Conservation (phyloP, 148 eudicot species). For the Camellia sinensis region DNA sequence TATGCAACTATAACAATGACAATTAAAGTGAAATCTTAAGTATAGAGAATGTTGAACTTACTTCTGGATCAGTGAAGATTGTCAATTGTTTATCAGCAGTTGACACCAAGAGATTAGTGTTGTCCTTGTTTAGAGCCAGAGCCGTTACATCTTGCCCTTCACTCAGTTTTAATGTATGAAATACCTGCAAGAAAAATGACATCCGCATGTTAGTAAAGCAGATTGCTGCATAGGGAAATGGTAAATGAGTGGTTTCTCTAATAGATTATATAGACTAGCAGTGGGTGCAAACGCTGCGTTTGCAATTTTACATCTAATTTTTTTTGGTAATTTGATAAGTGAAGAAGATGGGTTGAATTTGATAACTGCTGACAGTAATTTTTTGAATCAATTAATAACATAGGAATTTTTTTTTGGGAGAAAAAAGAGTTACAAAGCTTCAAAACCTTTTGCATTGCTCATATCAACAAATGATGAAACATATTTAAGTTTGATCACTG, state of each 20-base stretch:
- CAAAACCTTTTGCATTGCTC: no score
- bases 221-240: background rate
- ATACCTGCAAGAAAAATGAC: conserved; percentile 51
- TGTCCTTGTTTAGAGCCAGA: conserved; percentile 76
- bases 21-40: background rate
- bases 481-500: background rate
- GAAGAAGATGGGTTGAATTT: no score
- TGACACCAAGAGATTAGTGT: conserved; percentile 91
- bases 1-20: background rate
- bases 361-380: no score
- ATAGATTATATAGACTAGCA: background rate
- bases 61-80: conserved; percentile 92
- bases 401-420: no score
- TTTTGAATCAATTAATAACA: no score
- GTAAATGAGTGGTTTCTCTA: background rate
- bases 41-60: conserved; percentile 42
- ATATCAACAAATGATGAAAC: background rate
- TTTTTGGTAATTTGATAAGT: no score
- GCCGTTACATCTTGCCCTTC: conserved; percentile 83
- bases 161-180: conserved; percentile 64
- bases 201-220: conserved; percentile 18
- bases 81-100: conserved; percentile 77
- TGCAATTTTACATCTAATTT: no score
- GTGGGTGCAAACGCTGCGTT: background rate
- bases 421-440: no score